Conservation (phyloP, 441 rosid genomes). For the Cnidoscolus chayamansa region DNA sequence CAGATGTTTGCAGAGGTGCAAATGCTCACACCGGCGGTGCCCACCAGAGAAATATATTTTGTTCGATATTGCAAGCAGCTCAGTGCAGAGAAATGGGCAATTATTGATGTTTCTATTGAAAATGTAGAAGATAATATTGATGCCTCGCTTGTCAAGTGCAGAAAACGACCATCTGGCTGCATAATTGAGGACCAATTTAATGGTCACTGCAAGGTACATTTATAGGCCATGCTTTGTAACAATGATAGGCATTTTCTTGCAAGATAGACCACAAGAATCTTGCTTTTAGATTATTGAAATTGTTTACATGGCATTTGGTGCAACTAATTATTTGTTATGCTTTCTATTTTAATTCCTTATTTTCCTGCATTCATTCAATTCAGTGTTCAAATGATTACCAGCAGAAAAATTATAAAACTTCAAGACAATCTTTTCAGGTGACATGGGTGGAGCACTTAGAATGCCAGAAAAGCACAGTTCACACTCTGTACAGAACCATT, state of each 20-base stretch:
- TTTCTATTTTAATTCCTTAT: too few species aligned
- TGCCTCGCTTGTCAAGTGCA: slow-evolving; percentile 72
- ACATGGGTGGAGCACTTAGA: slow-evolving; percentile 93
- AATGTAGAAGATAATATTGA: slow-evolving; percentile 79
- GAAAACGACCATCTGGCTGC: slow-evolving; percentile 96
- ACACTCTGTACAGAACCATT: slow-evolving; percentile 65
- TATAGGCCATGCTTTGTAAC: too few species aligned
- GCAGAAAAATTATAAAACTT: not conserved
- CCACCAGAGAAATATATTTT: slow-evolving; percentile 87
- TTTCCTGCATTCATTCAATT: too few species aligned
- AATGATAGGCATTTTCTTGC: too few species aligned
- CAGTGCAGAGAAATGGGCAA: slow-evolving; percentile 83
- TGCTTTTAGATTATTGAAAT: not conserved
- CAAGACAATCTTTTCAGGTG: slow-evolving; percentile 42
- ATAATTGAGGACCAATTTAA: slow-evolving; percentile 83
- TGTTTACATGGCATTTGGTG: not conserved
- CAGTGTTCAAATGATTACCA: too few species aligned
- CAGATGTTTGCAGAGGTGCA: slow-evolving; percentile 98
- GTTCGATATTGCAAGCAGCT: slow-evolving; percentile 75
- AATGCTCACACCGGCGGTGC: slow-evolving; percentile 88
- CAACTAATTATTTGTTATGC: not conserved
- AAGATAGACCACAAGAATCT: not conserved
- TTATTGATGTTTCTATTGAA: slow-evolving; percentile 81
- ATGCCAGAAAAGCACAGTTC: slow-evolving; percentile 68
- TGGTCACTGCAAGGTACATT: slow-evolving; percentile 80